Evolutionary conservation across 352 stramenopile species (phyloP).

Genomic region (Phytophthora lateralis): DNA sequence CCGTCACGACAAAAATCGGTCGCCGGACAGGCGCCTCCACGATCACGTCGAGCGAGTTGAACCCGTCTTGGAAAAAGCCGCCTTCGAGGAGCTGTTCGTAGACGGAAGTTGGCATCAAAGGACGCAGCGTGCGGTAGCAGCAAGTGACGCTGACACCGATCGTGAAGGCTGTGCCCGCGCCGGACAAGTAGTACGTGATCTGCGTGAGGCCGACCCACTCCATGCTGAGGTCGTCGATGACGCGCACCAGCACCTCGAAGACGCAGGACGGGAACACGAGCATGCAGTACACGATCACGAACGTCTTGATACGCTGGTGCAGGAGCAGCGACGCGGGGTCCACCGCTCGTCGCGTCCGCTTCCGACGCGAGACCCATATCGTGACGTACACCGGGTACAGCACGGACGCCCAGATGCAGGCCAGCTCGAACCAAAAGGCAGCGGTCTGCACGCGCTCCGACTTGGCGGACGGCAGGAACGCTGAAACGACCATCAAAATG

Average conservation of each 20-base stretch:
- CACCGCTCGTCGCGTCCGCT: conserved; percentile 47
- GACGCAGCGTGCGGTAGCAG: conserved; percentile 62
- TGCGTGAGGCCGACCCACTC: conserved; percentile 55
- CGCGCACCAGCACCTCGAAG: conserved; percentile 43
- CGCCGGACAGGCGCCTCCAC: conserved; percentile 52
- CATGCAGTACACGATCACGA: conserved; percentile 71
- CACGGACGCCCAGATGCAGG: conserved; percentile 58
- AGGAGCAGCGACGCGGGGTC: conserved; percentile 52
- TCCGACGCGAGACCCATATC: conserved; percentile 51
- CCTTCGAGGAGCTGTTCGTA: conserved; percentile 70
- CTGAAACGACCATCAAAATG: conserved; percentile 38
- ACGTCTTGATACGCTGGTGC: conserved; percentile 68
- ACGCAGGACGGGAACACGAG: conserved; percentile 69
- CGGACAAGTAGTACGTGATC: conserved; percentile 66
- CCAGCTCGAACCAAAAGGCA: conserved; percentile 52
- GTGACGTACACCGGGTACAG: conserved; percentile 61
- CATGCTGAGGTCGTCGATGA: conserved; percentile 39
- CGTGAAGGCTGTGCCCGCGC: conserved; percentile 58
- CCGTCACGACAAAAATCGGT: conserved; percentile 82
- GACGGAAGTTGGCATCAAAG: conserved; percentile 61
- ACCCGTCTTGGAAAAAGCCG: conserved; percentile 55
- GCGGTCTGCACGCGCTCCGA: conserved; percentile 39
- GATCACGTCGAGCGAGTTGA: conserved; percentile 37
- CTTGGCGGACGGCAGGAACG: conserved; percentile 39
- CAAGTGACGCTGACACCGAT: conserved; percentile 69